A percentile compares a stretch with the other conserved stretches of the same genome.
Evolutionary conservation across 805 yeast species (phyloP).

Genomic region (Metschnikowia continentalis): DNA sequence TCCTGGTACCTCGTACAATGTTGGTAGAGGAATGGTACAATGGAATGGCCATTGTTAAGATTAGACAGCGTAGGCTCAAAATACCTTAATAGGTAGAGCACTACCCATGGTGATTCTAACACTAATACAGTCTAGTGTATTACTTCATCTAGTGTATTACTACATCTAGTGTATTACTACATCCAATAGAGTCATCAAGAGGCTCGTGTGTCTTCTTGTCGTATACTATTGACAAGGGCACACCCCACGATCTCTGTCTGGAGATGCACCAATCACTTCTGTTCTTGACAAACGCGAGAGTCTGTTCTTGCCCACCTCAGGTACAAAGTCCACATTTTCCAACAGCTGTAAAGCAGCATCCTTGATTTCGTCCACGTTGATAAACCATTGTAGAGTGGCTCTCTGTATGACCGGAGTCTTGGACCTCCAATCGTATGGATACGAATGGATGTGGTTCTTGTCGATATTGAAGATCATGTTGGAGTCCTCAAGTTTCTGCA

Average conservation of each 20-base stretch:
- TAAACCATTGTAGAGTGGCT: conserved; percentile 96
- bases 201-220: conserved; percentile 55
- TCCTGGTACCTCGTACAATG: too few relatives aligned
- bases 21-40: too few relatives aligned
- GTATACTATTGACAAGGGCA: conserved; percentile 88
- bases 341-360: conserved; percentile 56
- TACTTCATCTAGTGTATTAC: too few relatives aligned
- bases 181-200: conserved; percentile 53
- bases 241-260: conserved; percentile 96
- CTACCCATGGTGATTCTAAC: too few relatives aligned
- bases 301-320: conserved; percentile 68
- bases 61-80: too few relatives aligned
- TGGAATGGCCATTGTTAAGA: too few relatives aligned
- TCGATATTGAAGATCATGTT: conserved; percentile 48
- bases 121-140: too few relatives aligned
- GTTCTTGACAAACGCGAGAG: conserved; percentile 66
- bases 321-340: conserved; percentile 62
- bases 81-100: too few relatives aligned
- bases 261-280: conserved; percentile 98
- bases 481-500: conserved; percentile 36
- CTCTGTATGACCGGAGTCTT: conserved; percentile 92
- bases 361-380: conserved; percentile 75
- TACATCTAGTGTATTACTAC: too few relatives aligned
- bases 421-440: conserved; percentile 97
- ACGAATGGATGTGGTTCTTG: conserved; percentile 65